These are phyloP conservation scores for Suillus ampliporus DNA, from an alignment of 768 basidiomycete species.

Conservation along the genomic window DNA sequence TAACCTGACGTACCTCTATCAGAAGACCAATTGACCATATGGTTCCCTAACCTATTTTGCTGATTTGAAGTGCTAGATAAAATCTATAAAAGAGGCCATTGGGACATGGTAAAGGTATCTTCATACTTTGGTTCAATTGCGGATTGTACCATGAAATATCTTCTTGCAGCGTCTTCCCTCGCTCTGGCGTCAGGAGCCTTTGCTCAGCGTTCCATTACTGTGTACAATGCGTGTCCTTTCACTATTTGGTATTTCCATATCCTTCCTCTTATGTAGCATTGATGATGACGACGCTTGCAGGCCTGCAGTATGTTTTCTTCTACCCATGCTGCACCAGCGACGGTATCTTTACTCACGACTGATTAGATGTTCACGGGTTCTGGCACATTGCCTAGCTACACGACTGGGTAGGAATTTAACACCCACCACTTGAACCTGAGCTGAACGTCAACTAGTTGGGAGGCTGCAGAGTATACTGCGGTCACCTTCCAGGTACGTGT, in stretches of 20 bases:
- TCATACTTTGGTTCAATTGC: neutral
- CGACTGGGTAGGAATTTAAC: constrained; percentile 48
- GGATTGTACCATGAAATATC: constrained; percentile 25
- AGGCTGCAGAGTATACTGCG: constrained; percentile 31
- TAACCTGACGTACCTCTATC: neutral
- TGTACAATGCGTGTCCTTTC: constrained; percentile 67
- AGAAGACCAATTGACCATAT: neutral
- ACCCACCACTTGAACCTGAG: neutral
- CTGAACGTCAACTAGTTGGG: constrained; percentile 35
- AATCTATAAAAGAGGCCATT: neutral
- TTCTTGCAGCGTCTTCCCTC: constrained; percentile 29
- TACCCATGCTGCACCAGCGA: neutral
- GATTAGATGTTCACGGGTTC: constrained; percentile 63
- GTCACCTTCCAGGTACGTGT: constrained; percentile 33
- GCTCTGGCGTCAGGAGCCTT: constrained; percentile 39
- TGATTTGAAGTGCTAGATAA: neutral
- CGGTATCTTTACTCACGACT: neutral
- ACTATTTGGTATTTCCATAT: constrained; percentile 60
- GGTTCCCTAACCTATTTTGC: neutral
- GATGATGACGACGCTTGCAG: constrained; percentile 29
- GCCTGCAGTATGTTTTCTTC: constrained; percentile 50
- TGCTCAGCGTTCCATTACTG: constrained; percentile 62
- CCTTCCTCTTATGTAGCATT: neutral
- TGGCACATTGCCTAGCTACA: constrained; percentile 49
- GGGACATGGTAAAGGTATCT: neutral